Evolutionary conservation across 2,329 filamentous ascomycete genomes (phyloP), one percentile per base, ranked within the genome.

Genomic region (Aspergillus eucalypticola): DNA sequence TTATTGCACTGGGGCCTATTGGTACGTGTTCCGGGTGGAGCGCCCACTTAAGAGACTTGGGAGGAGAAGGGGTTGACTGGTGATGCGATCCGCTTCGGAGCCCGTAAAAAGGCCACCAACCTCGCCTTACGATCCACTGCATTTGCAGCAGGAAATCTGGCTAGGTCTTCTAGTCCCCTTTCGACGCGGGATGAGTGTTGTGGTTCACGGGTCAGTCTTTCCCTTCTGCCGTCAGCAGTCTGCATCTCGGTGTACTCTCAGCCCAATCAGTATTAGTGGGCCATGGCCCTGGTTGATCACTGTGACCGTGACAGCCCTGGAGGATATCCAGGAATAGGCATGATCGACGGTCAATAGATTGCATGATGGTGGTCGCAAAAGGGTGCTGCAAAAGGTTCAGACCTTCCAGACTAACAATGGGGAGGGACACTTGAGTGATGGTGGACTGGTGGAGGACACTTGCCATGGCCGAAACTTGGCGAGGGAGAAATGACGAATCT

Each of bases 401-500:
- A 23, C 10, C 11, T 13, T 15, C 32, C 6, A 35, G 10, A 35
- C 5, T 13, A 35, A 35, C 41, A 44, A 23, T 21, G 19, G 41
- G 17, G 10, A 23, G 41, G 17, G 5, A 23, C 19, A 19, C 25
- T 23, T 13, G 19, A 21, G 41, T 11, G 19, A 13, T 44, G 10
- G 21, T 27, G 25, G 25, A 27, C 17, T 13, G 41, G 19, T 13
- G 19, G 21, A 17, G 44, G 25, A 49, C 19, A 44, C 41, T 44
- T 8, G 41, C 41, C 21, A 17, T 49, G 44, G 25, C 44, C 13
- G 44, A 49, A 49, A 49, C 44, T 49, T 49, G 44, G 44, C 44
- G 44, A 49, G 46, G 17, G 25, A 32, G 46, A 50, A 50, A 32
- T 50, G 46, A 50, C 46, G 46, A 50, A 50, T 50, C 46, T 50